Base-by-base conservation (phyloP, 2,329 filamentous ascomycete genomes). In the Ophiostoma piceae region DNA sequence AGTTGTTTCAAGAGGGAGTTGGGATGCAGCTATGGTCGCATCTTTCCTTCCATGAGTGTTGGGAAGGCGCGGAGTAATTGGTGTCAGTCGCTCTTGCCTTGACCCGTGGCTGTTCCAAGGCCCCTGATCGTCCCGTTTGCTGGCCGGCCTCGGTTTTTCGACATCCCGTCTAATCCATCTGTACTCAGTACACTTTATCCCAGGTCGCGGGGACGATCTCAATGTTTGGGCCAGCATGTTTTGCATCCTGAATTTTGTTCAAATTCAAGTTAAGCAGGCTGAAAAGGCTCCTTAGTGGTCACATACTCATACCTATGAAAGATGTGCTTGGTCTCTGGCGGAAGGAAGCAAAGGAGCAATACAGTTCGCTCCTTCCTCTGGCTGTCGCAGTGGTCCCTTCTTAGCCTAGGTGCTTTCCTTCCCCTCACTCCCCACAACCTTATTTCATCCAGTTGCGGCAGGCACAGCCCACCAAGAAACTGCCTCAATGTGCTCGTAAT, bases 121-220 rank as follows among this genome's bases (percentile, higher is more conserved):
- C 66, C 60, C 68, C 68, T 71, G 70, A 72, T 72, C 72, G 71
- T 62, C 72, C 70, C 72, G 69, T 67, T 67, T 67, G 62, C 51
- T 57, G 51, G 51, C 51, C 64, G 67, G 66, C 68, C n/a, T 68
- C 69, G 68, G 66, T 54, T 67, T 69, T 71, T 71, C 70, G 71
- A 68, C 68, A 71, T 73, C 68, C 72, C 69, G 70, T 68, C 54
- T 71, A 35, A n/a, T 39, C 51, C 14, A 68, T 41, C 9, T 41
- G 39, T 41, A 41, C 60, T 41, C 9, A 12, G 39, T 41, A 41
- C 60, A 65, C 66, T 66, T 70, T 62, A 73, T 72, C 71, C 67
- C n/a, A 57, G 51, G 51, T 26, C n/a, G 51, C 51, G 22, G 51
- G 16, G 51, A 57, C 51, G 51, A 26, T 57, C 51, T 57, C 22